These are phyloP conservation scores for Schizochytrium sp. DNA, from an alignment of 108 stramenopile genomes.

Conservation along the genomic window DNA sequence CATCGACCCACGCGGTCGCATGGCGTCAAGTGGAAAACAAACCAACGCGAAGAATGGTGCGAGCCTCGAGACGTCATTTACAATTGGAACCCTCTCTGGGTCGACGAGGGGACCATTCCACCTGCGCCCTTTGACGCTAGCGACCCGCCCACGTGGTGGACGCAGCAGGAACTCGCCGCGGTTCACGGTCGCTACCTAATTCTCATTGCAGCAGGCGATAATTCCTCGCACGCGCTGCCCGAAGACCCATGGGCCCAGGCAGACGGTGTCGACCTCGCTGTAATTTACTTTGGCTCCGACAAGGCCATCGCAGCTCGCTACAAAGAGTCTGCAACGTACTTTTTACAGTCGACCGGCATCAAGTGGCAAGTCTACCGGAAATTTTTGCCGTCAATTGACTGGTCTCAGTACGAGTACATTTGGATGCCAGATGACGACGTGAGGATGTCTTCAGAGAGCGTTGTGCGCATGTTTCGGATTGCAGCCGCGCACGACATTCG, in stretches of 20 bases:
- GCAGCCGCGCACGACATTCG: background rate
- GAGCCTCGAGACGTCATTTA: no score
- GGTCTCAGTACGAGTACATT: background rate
- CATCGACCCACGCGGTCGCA: no score
- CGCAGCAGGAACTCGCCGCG: background rate
- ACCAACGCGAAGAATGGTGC: no score
- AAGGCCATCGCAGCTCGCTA: background rate
- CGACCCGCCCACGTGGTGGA: background rate
- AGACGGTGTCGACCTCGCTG: background rate
- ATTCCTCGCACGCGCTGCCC: background rate
- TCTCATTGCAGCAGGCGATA: background rate
- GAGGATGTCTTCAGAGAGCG: background rate
- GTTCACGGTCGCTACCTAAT: background rate
- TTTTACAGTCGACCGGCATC: background rate
- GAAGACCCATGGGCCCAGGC: background rate
- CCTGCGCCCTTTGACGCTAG: no score
- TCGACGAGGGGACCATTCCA: no score
- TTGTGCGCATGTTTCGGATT: background rate
- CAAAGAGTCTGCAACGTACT: background rate
- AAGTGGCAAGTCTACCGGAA: background rate
- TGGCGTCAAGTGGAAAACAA: no score
- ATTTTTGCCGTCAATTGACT: background rate
- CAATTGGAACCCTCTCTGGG: no score
- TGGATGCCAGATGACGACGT: slow-evolving; percentile 12
- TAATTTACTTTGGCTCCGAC: background rate